These are phyloP conservation scores for Arabidopsis thaliana DNA, from an alignment of 345 rosid species.

Conservation along the genomic window TAIR10.1 NC_003074.8:6137501-6138000, in stretches of 20 bases:
- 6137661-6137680: conserved; percentile 86
- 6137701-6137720: background rate
- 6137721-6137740: background rate
- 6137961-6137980: conserved; percentile 29
- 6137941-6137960: conserved; percentile 28
- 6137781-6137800: conserved; percentile 35
- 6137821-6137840: conserved; percentile 39
- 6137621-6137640: conserved; percentile 90
- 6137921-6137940: conserved; percentile 16
- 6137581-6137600: conserved; percentile 69
- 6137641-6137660: conserved; percentile 87
- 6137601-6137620: conserved; percentile 95
- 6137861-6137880: conserved; percentile 41
- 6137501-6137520: conserved; percentile 79
- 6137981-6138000: conserved; percentile 95
- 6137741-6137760: conserved; percentile 21
- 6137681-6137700: conserved; percentile 98
- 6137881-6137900: conserved; percentile 37
- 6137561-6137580: conserved; percentile 90
- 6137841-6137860: conserved; percentile 28
- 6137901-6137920: conserved; percentile 25
- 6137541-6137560: conserved; percentile 81
- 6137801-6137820: conserved; percentile 40
- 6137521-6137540: conserved; percentile 81
- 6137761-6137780: conserved; percentile 36